phyloP scores from a whole-genome alignment of 176 grass and related monocot species.

The Miscanthus lutarioriparius region DNA sequence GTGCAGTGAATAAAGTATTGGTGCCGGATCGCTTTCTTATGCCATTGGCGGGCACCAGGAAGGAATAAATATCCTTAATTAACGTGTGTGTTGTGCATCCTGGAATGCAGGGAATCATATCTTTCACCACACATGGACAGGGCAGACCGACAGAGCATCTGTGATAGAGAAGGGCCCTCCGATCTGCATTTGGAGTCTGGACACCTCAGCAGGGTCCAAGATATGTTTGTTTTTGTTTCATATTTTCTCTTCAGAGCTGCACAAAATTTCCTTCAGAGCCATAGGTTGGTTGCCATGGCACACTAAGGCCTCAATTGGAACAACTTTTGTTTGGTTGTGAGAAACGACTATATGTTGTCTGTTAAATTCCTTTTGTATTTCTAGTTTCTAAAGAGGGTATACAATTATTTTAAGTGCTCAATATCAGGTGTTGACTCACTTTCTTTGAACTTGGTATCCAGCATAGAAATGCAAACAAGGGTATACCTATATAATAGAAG shows the following conservation, averaged over 20 bases:
- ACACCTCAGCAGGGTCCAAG: slow-evolving; percentile 9
- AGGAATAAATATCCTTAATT: slow-evolving; percentile 21
- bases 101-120: slow-evolving; percentile 30
- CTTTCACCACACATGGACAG: slow-evolving; percentile 22
- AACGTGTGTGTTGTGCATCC: neutral
- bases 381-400: neutral
- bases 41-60: neutral
- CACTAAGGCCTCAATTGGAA: no score
- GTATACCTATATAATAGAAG: neutral
- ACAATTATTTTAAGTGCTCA: neutral
- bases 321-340: neutral
- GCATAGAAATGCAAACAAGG: neutral
- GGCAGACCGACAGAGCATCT: slow-evolving; percentile 22
- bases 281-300: neutral
- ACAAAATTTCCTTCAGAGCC: neutral
- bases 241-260: neutral
- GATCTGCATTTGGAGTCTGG: neutral
- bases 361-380: neutral
- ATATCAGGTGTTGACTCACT: neutral
- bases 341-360: neutral
- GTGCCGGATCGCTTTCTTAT: neutral
- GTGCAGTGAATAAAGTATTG: neutral
- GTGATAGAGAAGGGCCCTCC: neutral
- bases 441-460: neutral
- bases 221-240: neutral